phyloP scores from a whole-genome alignment of 1,139 yeast species.

The Pichia sp. region DNA sequence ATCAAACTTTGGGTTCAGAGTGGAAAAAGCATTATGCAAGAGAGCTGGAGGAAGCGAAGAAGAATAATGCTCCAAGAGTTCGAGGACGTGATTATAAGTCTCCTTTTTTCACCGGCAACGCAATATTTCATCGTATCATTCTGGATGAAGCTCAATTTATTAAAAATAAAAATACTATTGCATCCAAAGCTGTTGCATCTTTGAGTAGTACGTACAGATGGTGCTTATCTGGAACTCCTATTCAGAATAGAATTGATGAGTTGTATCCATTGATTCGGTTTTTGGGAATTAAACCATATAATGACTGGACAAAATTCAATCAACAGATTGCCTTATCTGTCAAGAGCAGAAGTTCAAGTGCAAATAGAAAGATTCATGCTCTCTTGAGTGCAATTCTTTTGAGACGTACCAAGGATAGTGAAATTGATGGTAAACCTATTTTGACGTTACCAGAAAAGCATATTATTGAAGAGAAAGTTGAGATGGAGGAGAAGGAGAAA shows the following conservation, averaged over 20 bases:
- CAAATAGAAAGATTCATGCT: conserved; percentile 41
- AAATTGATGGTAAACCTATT: conserved; percentile 77
- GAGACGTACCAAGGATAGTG: conserved; percentile 70
- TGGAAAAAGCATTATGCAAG: conserved; percentile 55
- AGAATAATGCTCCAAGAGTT: conserved; percentile 24
- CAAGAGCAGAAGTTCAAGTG: conserved; percentile 37
- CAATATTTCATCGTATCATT: conserved; percentile 62
- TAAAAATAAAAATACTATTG: conserved; percentile 65
- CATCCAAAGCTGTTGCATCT: conserved; percentile 63
- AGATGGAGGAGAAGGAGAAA: conserved; percentile 49
- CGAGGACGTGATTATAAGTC: conserved; percentile 47
- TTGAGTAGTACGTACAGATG: conserved; percentile 56
- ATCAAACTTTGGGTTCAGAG: conserved; percentile 66
- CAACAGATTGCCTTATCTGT: conserved; percentile 58
- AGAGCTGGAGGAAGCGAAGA: conserved; percentile 35
- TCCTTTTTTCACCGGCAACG: conserved; percentile 58
- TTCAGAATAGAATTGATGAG: conserved; percentile 82
- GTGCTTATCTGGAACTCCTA: conserved; percentile 92
- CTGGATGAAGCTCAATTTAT: conserved; percentile 91
- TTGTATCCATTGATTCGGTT: conserved; percentile 73
- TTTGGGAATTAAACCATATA: conserved; percentile 63
- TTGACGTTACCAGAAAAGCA: conserved; percentile 66
- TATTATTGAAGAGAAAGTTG: conserved; percentile 43
- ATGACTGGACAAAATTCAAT: conserved; percentile 54
- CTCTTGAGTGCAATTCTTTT: conserved; percentile 71